Base-by-base conservation (phyloP, 2,329 filamentous ascomycete species). In the Colletotrichum acutatum region DNA sequence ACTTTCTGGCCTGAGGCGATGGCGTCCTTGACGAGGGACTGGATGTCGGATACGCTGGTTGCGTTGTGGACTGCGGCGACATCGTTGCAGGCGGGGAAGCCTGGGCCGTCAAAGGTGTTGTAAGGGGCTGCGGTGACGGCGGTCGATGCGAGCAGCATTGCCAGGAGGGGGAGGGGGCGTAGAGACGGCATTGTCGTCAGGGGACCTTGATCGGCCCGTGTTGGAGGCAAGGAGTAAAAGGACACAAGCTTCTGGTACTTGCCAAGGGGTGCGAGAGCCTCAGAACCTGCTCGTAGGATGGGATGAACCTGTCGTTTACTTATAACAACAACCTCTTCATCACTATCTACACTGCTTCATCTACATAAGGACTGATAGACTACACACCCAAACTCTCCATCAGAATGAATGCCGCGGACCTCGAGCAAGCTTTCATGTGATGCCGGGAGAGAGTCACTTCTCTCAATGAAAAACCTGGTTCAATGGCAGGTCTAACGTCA, bases 31-130 rank as follows among this genome's bases (percentile, higher is more conserved):
- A 88, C 85, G 34, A 86, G 76, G 4, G 76, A 73, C 4, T 82
- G 79, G 70, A 86, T 84, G 12, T 88, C 82, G 57, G 84, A 81
- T 28, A 88, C 82, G 61, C 82, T 84, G 28, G 78, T 84, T n/a
- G 85, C 82, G 73, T 86, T 80, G 71, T 86, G 77, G 4, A 88
- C 82, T 19, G 79, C 78, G 4, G 84, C 82, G 60, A 88, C 86
- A 74, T 86, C 81, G 75, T 84, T 77, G 77, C 85, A 88, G 28
- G 86, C 83, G 0, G 86, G 85, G 68, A 84, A 85, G 22, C 86
- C 86, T 2, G 81, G 80, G 11, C 86, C 86, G 72, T 88, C 86
- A 68, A 87, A 88, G 32, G 86, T 88, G 77, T 87, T 85, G 78
- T 84, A 88, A 75, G 77, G 81, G 16, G 74, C 75, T 22, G 79